Conservation (phyloP, 179 eudicot species). For the Camellia oleifera region DNA sequence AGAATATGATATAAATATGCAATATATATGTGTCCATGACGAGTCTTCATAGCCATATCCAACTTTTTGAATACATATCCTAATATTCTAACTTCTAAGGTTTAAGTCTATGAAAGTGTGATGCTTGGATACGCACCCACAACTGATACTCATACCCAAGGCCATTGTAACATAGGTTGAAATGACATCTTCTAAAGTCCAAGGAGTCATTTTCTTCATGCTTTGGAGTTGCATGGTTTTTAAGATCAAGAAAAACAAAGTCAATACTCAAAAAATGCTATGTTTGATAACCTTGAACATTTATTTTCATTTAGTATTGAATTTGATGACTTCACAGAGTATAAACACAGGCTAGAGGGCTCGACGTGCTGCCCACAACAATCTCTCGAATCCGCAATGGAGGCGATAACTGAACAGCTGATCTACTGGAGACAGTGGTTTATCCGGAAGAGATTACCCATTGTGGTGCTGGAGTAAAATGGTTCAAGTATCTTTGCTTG, state of each 20-base stretch:
- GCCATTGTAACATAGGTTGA: neutral
- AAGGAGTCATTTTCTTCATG: neutral
- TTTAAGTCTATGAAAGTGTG: too few species aligned
- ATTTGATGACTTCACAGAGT: constrained; percentile 1
- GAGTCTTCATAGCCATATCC: too few species aligned
- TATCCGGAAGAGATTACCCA: constrained; percentile 94
- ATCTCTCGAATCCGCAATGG: constrained; percentile 79
- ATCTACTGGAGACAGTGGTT: constrained; percentile 64
- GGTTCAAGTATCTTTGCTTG: constrained; percentile 79
- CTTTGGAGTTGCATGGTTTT: neutral
- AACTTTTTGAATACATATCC: too few species aligned
- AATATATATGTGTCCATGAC: too few species aligned
- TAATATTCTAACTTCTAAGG: too few species aligned
- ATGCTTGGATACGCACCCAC: too few species aligned
- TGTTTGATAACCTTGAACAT: neutral
- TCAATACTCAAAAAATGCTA: neutral
- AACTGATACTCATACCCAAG: too few species aligned
- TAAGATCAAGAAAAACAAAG: neutral
- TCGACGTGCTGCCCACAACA: constrained; percentile 93
- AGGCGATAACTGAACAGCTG: constrained; percentile 80
- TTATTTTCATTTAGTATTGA: neutral
- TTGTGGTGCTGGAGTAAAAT: constrained; percentile 91
- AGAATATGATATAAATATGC: too few species aligned
- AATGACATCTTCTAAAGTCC: neutral
- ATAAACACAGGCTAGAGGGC: constrained; percentile 79